A percentile compares a stretch with the other conserved stretches of the same genome.
These are phyloP conservation scores for Lactarius vividus DNA, from an alignment of 768 basidiomycete species.

Conservation along the genomic window DNA sequence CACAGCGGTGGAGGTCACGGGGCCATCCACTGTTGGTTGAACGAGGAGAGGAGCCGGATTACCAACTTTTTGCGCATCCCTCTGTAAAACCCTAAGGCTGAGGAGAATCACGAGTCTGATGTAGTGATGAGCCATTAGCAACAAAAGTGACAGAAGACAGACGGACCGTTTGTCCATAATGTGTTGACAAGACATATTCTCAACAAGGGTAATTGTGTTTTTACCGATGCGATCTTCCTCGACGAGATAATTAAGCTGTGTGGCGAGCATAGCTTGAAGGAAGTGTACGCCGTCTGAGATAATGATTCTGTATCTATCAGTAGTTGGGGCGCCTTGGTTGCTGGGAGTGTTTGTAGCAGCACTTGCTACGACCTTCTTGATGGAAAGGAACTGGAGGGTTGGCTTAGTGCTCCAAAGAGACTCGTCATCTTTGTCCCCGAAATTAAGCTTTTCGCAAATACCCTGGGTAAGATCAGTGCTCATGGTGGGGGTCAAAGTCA, in stretches of 20 bases:
- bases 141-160: constrained; percentile 17
- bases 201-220: constrained; percentile 65
- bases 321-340: constrained; percentile 2
- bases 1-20: constrained; percentile 32
- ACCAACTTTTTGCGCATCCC: constrained; percentile 70
- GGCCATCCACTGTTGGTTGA: constrained; percentile 27
- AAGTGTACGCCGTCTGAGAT: constrained; percentile 87
- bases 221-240: constrained; percentile 60
- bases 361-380: constrained; percentile 65
- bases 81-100: constrained; percentile 53
- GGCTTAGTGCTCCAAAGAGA: constrained; percentile 37
- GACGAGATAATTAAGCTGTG: constrained; percentile 78
- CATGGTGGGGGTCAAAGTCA: background rate
- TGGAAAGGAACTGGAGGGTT: constrained; percentile 75
- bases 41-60: constrained; percentile 42
- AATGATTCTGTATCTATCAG: constrained; percentile 75
- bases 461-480: constrained; percentile 17
- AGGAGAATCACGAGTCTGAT: constrained; percentile 80
- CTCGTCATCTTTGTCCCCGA: constrained; percentile 22
- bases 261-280: constrained; percentile 93
- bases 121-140: constrained; percentile 10
- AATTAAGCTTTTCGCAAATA: constrained; percentile 25
- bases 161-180: constrained; percentile 82
- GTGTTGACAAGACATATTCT: constrained; percentile 76
- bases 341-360: constrained; percentile 31